phyloP scores from a whole-genome alignment of 108 stramenopile genomes.

The Aurantiochytrium sp. region DNA sequence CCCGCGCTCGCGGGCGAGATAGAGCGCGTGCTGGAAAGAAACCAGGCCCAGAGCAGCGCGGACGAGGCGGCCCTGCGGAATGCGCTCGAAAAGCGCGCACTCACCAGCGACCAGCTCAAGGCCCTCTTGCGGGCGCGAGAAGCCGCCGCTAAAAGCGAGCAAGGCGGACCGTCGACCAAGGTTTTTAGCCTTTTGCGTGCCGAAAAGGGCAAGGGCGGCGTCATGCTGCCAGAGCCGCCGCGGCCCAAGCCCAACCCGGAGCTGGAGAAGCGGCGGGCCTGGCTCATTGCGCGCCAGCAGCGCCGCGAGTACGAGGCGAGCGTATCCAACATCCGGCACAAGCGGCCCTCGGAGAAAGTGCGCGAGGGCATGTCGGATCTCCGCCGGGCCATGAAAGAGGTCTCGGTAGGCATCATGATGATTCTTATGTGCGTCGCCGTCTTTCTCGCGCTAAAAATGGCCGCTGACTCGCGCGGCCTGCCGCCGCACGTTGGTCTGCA shows the following conservation, averaged over 20 bases:
- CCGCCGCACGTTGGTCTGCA: not conserved
- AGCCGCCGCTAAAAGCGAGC: too few relatives aligned
- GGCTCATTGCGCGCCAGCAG: not conserved
- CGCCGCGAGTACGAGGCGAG: not conserved
- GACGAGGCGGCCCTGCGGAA: too few relatives aligned
- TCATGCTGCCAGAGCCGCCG: not conserved
- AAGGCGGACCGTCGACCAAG: too few relatives aligned
- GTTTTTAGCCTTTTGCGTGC: not conserved
- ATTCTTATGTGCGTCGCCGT: not conserved
- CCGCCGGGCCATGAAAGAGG: not conserved
- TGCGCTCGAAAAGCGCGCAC: too few relatives aligned
- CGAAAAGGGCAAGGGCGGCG: not conserved
- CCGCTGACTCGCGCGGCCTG: not conserved
- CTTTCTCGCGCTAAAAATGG: slow-evolving; percentile 8
- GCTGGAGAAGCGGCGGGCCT: not conserved
- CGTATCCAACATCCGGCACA: not conserved
- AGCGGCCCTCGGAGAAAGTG: not conserved
- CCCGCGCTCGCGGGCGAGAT: not conserved
- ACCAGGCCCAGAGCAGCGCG: too few relatives aligned
- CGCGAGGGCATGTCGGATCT: not conserved
- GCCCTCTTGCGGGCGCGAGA: too few relatives aligned
- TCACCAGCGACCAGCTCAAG: too few relatives aligned
- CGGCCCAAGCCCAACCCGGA: not conserved
- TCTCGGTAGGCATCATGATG: slow-evolving; percentile 13
- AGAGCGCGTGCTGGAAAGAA: not conserved